Percentiles rank a stretch among this genome's conserved stretches.
phyloP scores from a whole-genome alignment of 345 rosid species.

The Lepidium africanum region DNA sequence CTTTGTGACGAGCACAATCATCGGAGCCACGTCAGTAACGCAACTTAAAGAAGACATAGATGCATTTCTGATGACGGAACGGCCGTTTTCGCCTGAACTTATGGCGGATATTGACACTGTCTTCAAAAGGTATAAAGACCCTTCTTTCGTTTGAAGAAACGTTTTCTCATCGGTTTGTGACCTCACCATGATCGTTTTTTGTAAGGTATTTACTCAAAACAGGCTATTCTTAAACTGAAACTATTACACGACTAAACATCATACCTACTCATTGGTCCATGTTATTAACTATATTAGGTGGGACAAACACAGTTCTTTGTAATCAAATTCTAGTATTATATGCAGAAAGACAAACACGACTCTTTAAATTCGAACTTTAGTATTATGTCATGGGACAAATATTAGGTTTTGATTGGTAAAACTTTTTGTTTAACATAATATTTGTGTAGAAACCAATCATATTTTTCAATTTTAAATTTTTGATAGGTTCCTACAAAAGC shows the following conservation, averaged over 20 bases:
- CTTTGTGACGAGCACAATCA: constrained; percentile 69
- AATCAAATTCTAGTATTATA: too few relatives aligned
- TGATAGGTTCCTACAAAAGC: too few relatives aligned
- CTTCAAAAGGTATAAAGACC: constrained; percentile 50
- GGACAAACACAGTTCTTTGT: too few relatives aligned
- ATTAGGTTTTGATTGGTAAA: too few relatives aligned
- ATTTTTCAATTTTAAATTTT: too few relatives aligned
- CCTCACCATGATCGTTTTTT: not conserved
- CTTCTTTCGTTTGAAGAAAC: constrained; percentile 19
- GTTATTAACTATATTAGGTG: too few relatives aligned
- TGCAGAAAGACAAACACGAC: too few relatives aligned
- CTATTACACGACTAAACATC: not conserved
- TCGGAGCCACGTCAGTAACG: constrained; percentile 68
- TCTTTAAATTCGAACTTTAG: too few relatives aligned
- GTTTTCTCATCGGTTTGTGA: not conserved
- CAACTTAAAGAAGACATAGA: constrained; percentile 82
- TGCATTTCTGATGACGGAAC: constrained; percentile 50
- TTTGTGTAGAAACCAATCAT: too few relatives aligned
- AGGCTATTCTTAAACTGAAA: too few relatives aligned
- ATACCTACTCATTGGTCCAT: not conserved
- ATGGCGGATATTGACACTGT: constrained; percentile 57
- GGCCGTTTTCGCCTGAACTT: constrained; percentile 57
- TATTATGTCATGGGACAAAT: too few relatives aligned
- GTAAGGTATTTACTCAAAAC: not conserved
- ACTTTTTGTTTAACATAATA: too few relatives aligned